These are phyloP conservation scores for Diaporthe sp. DNA, from an alignment of 2,329 filamentous ascomycete species.

Conservation along the genomic window DNA sequence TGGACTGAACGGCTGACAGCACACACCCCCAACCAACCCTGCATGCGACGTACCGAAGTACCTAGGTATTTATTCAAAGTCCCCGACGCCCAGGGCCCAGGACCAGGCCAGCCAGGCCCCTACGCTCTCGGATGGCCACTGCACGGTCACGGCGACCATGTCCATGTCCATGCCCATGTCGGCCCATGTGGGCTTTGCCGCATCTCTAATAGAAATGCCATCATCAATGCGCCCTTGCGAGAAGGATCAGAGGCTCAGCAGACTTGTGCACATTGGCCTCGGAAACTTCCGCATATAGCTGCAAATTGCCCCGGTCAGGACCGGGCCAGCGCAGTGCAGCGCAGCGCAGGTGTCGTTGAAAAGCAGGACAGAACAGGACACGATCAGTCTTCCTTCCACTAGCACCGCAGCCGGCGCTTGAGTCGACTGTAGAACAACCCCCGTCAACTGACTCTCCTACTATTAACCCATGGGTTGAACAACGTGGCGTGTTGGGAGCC, in stretches of 20 bases:
- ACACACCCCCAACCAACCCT: slow-evolving; percentile 1
- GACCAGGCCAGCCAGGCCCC: no score
- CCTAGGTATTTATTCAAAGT: not conserved
- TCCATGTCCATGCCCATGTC: slow-evolving; percentile 2
- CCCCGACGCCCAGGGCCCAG: not conserved
- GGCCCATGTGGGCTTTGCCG: slow-evolving; percentile 32
- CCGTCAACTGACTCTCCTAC: not conserved
- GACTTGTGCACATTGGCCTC: not conserved
- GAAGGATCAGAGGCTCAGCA: slow-evolving; percentile 2
- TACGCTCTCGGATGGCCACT: not conserved
- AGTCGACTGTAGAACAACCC: not conserved
- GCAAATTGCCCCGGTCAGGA: not conserved
- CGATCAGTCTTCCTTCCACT: not conserved
- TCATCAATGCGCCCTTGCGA: slow-evolving; percentile 17
- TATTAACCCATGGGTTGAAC: slow-evolving; percentile 5
- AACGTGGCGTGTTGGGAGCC: slow-evolving; percentile 35
- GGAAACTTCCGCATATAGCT: slow-evolving; percentile 14
- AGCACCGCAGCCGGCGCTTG: not conserved
- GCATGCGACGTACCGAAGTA: not conserved
- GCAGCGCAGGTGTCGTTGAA: not conserved
- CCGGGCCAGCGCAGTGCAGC: not conserved
- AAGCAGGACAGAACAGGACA: not conserved
- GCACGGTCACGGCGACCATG: not conserved
- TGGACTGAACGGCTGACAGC: slow-evolving; percentile 15
- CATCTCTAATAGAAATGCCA: slow-evolving; percentile 27